Base-by-base conservation (phyloP, 306 rosid genomes). In the Echinosophora koreensis region DNA sequence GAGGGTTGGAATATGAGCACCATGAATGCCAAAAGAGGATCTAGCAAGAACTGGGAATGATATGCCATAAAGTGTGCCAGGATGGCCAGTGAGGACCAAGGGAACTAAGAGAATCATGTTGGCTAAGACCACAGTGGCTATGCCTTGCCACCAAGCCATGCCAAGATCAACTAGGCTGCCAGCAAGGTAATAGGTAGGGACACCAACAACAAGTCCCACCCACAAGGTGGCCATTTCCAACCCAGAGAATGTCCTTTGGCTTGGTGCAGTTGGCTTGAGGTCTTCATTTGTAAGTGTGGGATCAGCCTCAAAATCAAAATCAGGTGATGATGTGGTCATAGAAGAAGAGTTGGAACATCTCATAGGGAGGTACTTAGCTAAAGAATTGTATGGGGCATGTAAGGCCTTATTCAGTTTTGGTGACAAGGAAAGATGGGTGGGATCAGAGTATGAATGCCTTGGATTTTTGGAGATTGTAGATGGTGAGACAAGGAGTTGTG, bases 121-220 rank as follows among this genome's bases (percentile, higher is more conserved):
- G 52, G 97, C 97, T 0, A 78, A 42, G 14, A 90, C 88, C 18
- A 95, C 97, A 6, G 97, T 95, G 15, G 87, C 88, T 32, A 95
- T 87, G 5, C 97, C 98, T 82, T 95, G 97, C 98, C 97, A 90
- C 97, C 98, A 95, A 7, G 98, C 86, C 98, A 94, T 94, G 0
- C 98, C 98, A 14, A 94, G 95, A 18, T 94, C 97, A 16, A 94
- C 97, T 2, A 94, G 87, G 66, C 93, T 89, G 0, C 98, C 97
- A 6, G 97, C 98, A 16, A 94, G 86, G 83, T 94, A 94, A 50
- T 90, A 92, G 3, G 98, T 54, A 5, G 98, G 98, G 16, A 94
- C 97, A 18, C 97, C 98, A 59, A 94, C 97, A 12, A 94, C 97
- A 8, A 94, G 92, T 0, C 97, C 97, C 1, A 92, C 58, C 97